phyloP scores from a whole-genome alignment of 2,329 filamentous ascomycete genomes.

The Claviceps lovelessii region DNA sequence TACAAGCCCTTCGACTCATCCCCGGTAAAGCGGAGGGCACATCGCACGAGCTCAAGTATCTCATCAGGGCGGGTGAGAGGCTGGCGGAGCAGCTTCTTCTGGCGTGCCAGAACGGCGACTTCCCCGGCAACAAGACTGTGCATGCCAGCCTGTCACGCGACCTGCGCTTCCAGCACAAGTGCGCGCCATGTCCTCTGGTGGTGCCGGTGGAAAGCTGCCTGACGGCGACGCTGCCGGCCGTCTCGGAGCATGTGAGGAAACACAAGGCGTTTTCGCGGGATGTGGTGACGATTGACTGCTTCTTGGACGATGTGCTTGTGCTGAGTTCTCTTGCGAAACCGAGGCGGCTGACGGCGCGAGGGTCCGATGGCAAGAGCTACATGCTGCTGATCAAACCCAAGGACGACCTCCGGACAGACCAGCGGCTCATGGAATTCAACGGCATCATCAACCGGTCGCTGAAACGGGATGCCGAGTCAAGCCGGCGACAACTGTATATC shows the following conservation, averaged over 20 bases:
- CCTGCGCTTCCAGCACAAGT: conserved; percentile 71
- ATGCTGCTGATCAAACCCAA: conserved; percentile 94
- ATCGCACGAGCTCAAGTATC: conserved; percentile 46
- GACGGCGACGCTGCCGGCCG: conserved; percentile 64
- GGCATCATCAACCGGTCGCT: conserved; percentile 92
- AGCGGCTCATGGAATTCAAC: conserved; percentile 98
- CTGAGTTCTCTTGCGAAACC: conserved; percentile 86
- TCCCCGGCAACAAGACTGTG: conserved; percentile 50
- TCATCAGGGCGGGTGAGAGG: conserved; percentile 68
- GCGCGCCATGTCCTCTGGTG: conserved; percentile 69
- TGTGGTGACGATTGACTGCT: conserved; percentile 65
- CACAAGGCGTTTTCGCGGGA: conserved; percentile 83
- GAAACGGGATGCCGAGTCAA: conserved; percentile 82
- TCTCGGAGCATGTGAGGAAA: conserved; percentile 55
- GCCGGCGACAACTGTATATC: conserved; percentile 81
- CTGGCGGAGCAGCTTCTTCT: conserved; percentile 69
- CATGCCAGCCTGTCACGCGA: conserved; percentile 62
- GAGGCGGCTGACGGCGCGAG: conserved; percentile 72
- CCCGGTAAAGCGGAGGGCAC: conserved; percentile 38
- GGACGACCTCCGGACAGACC: conserved; percentile 92
- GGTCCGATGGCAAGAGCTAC: conserved; percentile 78
- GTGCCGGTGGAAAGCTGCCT: conserved; percentile 79
- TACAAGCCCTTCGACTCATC: conserved; percentile 33
- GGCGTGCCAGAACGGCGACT: conserved; percentile 66
- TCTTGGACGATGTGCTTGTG: conserved; percentile 79